Evolutionary conservation across 1,284 basidiomycete species (phyloP).

Genomic region (Cerrena zonata): DNA sequence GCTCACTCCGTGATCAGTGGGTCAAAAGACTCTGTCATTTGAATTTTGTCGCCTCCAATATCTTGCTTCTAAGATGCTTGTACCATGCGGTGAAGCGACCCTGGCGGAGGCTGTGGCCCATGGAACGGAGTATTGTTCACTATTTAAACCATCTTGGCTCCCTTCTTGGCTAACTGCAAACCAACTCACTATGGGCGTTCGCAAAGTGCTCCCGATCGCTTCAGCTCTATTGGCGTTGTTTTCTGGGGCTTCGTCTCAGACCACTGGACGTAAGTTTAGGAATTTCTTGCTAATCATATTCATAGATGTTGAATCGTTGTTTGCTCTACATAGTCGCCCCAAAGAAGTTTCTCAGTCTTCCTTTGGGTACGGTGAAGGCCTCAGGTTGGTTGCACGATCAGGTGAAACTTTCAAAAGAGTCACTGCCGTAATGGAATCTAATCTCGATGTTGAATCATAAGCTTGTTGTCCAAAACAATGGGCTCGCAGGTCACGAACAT

Average conservation of each 20-base stretch:
- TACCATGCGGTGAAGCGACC: conserved; percentile 2
- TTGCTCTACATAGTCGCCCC: conserved; percentile 36
- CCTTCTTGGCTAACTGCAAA: neutral
- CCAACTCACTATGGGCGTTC: conserved; percentile 1
- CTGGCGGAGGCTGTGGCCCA: neutral
- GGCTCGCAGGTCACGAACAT: conserved; percentile 49
- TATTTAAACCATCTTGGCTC: neutral
- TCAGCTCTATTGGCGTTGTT: conserved; percentile 2
- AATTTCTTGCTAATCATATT: neutral
- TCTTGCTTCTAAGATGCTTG: conserved; percentile 3
- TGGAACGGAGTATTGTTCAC: neutral
- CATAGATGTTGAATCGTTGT: neutral
- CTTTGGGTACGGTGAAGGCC: conserved; percentile 43
- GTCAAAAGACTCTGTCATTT: neutral
- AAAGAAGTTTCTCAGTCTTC: conserved; percentile 44
- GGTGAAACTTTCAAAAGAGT: conserved; percentile 22
- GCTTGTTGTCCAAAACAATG: conserved; percentile 49
- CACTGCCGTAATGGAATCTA: neutral
- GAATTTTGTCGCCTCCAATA: neutral
- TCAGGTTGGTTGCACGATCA: conserved; percentile 52
- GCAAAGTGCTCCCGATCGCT: neutral
- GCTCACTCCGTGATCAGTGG: neutral
- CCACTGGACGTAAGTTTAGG: conserved; percentile 5
- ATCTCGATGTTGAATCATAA: conserved; percentile 18
- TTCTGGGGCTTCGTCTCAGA: conserved; percentile 3